phyloP scores from a whole-genome alignment of 371 early-diverging fungal species.

The Mucor mucedo region DNA sequence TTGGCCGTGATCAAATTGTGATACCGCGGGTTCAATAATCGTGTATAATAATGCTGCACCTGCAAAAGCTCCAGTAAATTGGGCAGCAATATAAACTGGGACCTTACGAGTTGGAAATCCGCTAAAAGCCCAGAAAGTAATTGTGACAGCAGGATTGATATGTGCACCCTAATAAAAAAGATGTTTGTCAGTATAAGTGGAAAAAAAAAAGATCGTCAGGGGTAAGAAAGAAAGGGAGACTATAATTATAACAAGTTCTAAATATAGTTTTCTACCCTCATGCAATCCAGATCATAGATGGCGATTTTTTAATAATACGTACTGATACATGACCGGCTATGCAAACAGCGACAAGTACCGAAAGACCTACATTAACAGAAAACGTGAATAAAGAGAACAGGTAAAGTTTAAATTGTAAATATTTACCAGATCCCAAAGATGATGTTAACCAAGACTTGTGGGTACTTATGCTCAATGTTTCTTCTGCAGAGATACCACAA shows the following conservation, averaged over 20 bases:
- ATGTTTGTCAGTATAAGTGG: neutral
- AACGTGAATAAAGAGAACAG: neutral
- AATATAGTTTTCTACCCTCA: slow-evolving; percentile 1
- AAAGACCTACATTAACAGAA: slow-evolving; percentile 31
- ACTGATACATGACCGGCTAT: slow-evolving; percentile 80
- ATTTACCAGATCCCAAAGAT: slow-evolving; percentile 45
- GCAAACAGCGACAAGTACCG: slow-evolving; percentile 57
- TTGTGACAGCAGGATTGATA: slow-evolving; percentile 80
- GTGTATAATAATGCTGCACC: slow-evolving; percentile 73
- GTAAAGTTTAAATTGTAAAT: neutral
- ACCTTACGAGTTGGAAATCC: slow-evolving; percentile 71
- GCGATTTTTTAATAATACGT: slow-evolving; percentile 28
- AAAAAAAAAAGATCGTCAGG: slow-evolving; percentile 9
- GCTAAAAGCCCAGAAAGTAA: slow-evolving; percentile 72
- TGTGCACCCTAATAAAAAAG: slow-evolving; percentile 67
- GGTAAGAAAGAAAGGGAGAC: neutral
- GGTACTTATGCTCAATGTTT: slow-evolving; percentile 31
- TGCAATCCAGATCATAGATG: neutral
- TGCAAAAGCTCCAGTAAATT: slow-evolving; percentile 72
- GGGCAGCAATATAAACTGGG: slow-evolving; percentile 64
- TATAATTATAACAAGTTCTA: neutral
- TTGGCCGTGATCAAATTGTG: slow-evolving; percentile 63
- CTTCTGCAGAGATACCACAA: slow-evolving; percentile 68
- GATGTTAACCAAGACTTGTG: slow-evolving; percentile 45
- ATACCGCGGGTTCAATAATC: slow-evolving; percentile 59